Base-by-base conservation (phyloP, 306 rosid species). In the Rosa persica region DNA sequence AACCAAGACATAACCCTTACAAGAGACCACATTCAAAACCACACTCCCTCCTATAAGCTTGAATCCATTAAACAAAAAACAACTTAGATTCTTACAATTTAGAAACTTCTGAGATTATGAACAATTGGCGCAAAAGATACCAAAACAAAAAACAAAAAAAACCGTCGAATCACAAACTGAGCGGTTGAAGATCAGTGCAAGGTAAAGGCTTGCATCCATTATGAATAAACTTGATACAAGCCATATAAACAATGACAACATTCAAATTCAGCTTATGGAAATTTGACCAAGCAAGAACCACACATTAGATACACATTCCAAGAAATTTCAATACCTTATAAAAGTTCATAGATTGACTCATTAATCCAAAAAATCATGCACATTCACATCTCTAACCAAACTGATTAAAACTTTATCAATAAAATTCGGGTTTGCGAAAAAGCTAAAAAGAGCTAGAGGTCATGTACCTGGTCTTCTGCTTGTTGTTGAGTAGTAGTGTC, bases 381-480 rank as follows among this genome's bases (percentile, higher is more conserved):
- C 64, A 73, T 55, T 57, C 20, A 39, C 16, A 72, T n/a, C 6
- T 71, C 58, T 11, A 3, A 4, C 19, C 22, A 72, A 52, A 34
- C 36, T 8, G 36, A 73, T 5, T 22, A 34, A 0, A 12, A 16
- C 38, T 34, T 36, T 19, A 54, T 46, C n/a, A 43, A 12, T 39
- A 13, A 73, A 55, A 55, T 39, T 39, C 10, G 8, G 25, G 47
- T 57, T 62, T 47, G 30, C 4, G 23, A 30, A 60, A 42, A 42
- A n/a, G 9, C 6, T 2, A 38, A 49, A 19, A 65, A 20, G 42
- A 49, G 49, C 5, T 36, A 48, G 64, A 6, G 20, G 8, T 55
- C 40, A 61, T 66, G 67, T 75, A 90, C 97, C 91, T 82, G 88
- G 70, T 71, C 89, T 67, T 71, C 87, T 62, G 76, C 64, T 23